phyloP scores from a whole-genome alignment of 305 asterid genomes.

The Fraxinus albicans region DNA sequence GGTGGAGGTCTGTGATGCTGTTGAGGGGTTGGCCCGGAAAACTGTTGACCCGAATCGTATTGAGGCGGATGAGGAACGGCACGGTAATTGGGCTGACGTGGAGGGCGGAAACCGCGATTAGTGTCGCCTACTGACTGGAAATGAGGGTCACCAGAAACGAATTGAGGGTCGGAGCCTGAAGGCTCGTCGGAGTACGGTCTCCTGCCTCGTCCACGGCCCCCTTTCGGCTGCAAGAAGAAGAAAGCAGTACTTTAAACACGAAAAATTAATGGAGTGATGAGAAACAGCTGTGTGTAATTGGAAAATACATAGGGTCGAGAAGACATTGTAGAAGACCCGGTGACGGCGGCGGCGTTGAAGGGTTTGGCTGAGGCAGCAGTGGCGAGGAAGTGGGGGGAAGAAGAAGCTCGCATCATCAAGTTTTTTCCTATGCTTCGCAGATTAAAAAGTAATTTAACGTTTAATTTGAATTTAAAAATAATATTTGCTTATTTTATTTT shows the following conservation, averaged over 20 bases:
- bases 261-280: constrained; percentile 3
- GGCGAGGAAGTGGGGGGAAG: constrained; percentile 47
- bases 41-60: constrained; percentile 27
- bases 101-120: constrained; percentile 48
- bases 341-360: constrained; percentile 27
- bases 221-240: constrained; percentile 42
- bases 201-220: constrained; percentile 44
- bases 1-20: constrained; percentile 29
- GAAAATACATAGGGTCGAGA: constrained; percentile 49
- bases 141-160: constrained; percentile 59
- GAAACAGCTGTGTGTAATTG: constrained; percentile 12
- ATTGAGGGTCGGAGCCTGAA: constrained; percentile 29
- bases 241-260: neutral
- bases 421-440: neutral
- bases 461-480: too few relatives aligned
- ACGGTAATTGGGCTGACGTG: constrained; percentile 26
- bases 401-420: constrained; percentile 56
- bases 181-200: constrained; percentile 59
- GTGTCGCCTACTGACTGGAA: constrained; percentile 46
- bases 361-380: constrained; percentile 39
- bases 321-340: constrained; percentile 35
- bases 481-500: too few relatives aligned
- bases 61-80: constrained; percentile 49
- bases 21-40: constrained; percentile 22
- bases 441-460: neutral